Evolutionary conservation across 2,329 filamentous ascomycete genomes (phyloP).

Genomic region (Lasiodiplodia citricola): DNA sequence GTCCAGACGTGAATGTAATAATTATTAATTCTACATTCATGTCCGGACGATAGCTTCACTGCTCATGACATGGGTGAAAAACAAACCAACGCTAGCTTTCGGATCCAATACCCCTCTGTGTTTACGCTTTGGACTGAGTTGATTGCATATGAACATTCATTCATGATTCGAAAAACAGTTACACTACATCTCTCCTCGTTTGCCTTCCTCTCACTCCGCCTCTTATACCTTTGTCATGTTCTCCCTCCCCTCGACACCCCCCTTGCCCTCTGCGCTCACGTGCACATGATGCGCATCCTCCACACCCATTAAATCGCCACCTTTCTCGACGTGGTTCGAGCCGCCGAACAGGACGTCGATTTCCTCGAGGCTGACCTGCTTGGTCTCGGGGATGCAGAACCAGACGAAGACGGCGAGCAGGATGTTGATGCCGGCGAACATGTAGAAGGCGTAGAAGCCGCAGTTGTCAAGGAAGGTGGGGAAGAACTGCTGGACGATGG

Average conservation of each 20-base stretch:
- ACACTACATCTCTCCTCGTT: not conserved
- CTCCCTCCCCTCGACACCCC: conserved; percentile 5
- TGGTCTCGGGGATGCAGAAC: conserved; percentile 51
- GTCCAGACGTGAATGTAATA: no score
- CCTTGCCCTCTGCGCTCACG: conserved; percentile 26
- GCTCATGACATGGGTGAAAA: no score
- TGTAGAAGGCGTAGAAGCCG: conserved; percentile 62
- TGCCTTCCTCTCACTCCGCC: not conserved
- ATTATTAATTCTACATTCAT: no score
- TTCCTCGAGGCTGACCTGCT: conserved; percentile 58
- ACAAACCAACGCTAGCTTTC: no score
- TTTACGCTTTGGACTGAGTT: no score
- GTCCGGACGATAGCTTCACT: no score
- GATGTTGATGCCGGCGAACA: conserved; percentile 41
- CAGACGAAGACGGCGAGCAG: conserved; percentile 35
- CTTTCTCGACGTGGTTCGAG: conserved; percentile 61
- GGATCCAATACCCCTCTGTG: no score
- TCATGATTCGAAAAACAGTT: no score
- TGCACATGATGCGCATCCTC: conserved; percentile 44
- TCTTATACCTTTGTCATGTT: not conserved
- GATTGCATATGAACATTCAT: no score
- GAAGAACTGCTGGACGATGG: conserved; percentile 73
- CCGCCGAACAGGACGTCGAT: conserved; percentile 63
- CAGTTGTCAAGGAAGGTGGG: conserved; percentile 67
- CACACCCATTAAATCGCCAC: conserved; percentile 52